Base-by-base conservation (phyloP, 1,284 basidiomycete genomes). In the Cutaneotrichosporon curvatum region DNA sequence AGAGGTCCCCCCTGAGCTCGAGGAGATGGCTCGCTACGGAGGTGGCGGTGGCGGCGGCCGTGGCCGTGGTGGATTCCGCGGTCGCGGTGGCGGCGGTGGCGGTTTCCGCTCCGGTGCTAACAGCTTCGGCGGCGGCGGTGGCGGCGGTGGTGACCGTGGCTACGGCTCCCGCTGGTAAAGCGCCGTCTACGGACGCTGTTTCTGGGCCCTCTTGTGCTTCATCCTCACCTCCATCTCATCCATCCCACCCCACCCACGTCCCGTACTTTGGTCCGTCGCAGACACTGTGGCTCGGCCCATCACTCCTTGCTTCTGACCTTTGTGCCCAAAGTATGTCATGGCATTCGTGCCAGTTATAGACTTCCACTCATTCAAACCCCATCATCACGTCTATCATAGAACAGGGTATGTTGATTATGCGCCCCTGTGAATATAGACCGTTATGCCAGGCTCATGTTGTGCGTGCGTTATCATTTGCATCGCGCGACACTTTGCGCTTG, bases 21-120 rank as follows among this genome's bases (percentile, higher is more conserved):
- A 91, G 68, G 87, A 97, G 74, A 95, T 98, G 89, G 79, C 79
- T 3, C 82, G 82, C 75, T 94, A 83, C 69, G 81, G 86, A 48
- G 85, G 87, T 38, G 68, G 74, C n/a, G 71, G 74, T 28, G 71
- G 73, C 40, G 69, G 71, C 35, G 56, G 69, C 42, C 52, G 70
- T 45, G 48, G 74, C 68, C 60, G 63, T 68, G 40, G 60, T 57
- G 47, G 68, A 71, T 60, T 68, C 74, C 48, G 61, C 53, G 80
- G 85, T 28, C 56, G 67, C 21, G 60, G 71, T 42, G 65, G 67
- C 41, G 61, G 71, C 30, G 80, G 84, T 54, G 59, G 69, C 37
- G 56, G 70, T 15, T 54, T 49, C 50, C 56, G 59, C 31, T 47
- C 53, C 3, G 52, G 59, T 33, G 53, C 53, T 31, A 57, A 58